These are phyloP conservation scores for Rhodotorula paludigena DNA, from an alignment of 768 basidiomycete genomes.

Conservation along the genomic window DNA sequence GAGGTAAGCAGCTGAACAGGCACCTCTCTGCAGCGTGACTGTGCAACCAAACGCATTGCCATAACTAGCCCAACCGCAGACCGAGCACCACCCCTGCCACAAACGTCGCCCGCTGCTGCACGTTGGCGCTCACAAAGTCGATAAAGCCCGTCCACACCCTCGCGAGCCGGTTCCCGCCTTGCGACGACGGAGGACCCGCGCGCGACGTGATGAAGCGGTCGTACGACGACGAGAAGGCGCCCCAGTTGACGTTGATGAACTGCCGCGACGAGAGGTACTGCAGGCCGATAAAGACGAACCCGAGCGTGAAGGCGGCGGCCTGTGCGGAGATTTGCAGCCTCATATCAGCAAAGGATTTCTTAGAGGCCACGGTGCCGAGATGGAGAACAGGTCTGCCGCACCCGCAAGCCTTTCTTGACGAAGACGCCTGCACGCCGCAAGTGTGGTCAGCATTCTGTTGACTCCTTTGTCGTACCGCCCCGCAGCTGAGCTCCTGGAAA, in stretches of 20 bases:
- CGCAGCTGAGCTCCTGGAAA: too few species aligned
- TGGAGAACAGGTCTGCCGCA: neutral
- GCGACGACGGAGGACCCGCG: constrained; percentile 57
- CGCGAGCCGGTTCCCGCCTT: constrained; percentile 60
- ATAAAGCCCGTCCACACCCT: constrained; percentile 58
- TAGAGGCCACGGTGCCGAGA: neutral
- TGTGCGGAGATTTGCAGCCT: constrained; percentile 50
- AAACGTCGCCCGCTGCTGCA: constrained; percentile 85
- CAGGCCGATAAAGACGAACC: constrained; percentile 68
- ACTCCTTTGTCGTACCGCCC: too few species aligned
- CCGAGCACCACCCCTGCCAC: constrained; percentile 76
- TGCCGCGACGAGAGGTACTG: constrained; percentile 75
- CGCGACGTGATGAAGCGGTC: constrained; percentile 63
- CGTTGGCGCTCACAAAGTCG: constrained; percentile 84
- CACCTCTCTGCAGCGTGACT: neutral
- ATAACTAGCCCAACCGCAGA: constrained; percentile 68
- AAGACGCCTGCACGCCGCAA: constrained; percentile 76
- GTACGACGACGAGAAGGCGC: constrained; percentile 60
- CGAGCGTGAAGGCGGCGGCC: constrained; percentile 74
- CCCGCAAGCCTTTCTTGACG: constrained; percentile 77
- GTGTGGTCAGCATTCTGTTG: too few species aligned
- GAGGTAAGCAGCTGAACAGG: neutral
- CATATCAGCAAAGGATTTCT: too few species aligned
- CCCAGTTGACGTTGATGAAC: constrained; percentile 76
- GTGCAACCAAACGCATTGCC: too few species aligned